Evolutionary conservation across 2,329 filamentous ascomycete genomes (phyloP).

Genomic region (Metarhizium guizhouense): DNA sequence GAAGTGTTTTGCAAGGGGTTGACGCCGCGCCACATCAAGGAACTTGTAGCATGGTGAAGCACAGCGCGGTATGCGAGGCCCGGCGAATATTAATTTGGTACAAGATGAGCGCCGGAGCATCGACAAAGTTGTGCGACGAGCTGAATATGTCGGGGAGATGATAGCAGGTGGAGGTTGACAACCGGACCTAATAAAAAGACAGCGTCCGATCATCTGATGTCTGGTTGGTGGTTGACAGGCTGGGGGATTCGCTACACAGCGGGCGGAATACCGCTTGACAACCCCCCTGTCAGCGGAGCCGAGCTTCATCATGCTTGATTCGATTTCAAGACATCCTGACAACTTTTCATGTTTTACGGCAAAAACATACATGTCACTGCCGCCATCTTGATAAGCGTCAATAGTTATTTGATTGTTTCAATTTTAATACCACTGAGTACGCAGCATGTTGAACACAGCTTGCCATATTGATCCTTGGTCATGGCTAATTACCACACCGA

Average conservation of each 20-base stretch:
- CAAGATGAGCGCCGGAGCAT: conserved; percentile 7
- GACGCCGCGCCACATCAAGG: background rate
- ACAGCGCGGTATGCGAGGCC: background rate
- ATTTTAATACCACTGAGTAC: background rate
- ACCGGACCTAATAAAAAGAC: background rate
- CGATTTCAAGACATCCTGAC: no score
- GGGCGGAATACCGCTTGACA: no score
- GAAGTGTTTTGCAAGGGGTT: background rate
- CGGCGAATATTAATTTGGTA: background rate
- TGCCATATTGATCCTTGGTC: no score
- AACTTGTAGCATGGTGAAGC: background rate
- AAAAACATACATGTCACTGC: no score
- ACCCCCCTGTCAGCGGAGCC: no score
- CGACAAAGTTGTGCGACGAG: background rate
- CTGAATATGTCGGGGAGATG: background rate
- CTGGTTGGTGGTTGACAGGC: no score
- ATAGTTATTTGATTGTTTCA: background rate
- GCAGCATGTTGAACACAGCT: background rate
- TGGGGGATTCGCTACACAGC: no score
- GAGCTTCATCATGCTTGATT: no score
- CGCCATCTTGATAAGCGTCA: no score
- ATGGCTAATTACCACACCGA: no score
- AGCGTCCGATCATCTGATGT: no score
- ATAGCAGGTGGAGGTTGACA: background rate
- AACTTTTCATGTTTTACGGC: no score